Evolutionary conservation across 768 basidiomycete species (phyloP).

Genomic region (Phlegmacium glaucopus): DNA sequence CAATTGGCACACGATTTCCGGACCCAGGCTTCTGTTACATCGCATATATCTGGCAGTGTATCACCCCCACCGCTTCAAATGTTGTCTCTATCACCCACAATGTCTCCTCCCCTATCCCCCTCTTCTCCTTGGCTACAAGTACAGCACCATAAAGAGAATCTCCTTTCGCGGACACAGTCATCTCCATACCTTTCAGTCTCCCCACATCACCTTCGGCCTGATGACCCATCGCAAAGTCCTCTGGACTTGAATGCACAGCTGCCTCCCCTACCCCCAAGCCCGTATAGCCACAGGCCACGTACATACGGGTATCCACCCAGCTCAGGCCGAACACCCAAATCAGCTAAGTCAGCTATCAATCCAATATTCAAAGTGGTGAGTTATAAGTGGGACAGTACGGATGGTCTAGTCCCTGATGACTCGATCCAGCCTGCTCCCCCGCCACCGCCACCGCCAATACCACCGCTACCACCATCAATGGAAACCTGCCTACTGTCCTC

Average conservation of each 20-base stretch:
- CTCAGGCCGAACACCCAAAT: constrained; percentile 55
- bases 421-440: constrained; percentile 53
- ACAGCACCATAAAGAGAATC: constrained; percentile 34
- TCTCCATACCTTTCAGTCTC: constrained; percentile 36
- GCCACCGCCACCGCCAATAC: constrained; percentile 37
- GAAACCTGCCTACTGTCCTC: constrained; percentile 31
- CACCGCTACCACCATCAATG: constrained; percentile 24
- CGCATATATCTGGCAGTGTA: constrained; percentile 56
- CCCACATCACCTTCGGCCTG: constrained; percentile 34
- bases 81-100: constrained; percentile 67
- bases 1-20: constrained; percentile 75
- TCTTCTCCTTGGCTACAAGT: constrained; percentile 54
- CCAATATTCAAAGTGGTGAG: constrained; percentile 91
- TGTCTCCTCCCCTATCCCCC: constrained; percentile 44
- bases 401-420: constrained; percentile 33
- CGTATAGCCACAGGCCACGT: constrained; percentile 29
- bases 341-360: constrained; percentile 72
- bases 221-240: constrained; percentile 36
- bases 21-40: constrained; percentile 65
- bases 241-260: constrained; percentile 52
- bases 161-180: constrained; percentile 34
- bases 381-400: constrained; percentile 38
- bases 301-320: constrained; percentile 50
- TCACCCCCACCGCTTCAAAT: constrained; percentile 78
- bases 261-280: constrained; percentile 44